Evolutionary conservation across 2,329 filamentous ascomycete genomes (phyloP).

Genomic region (Pseudocercospora vitis): DNA sequence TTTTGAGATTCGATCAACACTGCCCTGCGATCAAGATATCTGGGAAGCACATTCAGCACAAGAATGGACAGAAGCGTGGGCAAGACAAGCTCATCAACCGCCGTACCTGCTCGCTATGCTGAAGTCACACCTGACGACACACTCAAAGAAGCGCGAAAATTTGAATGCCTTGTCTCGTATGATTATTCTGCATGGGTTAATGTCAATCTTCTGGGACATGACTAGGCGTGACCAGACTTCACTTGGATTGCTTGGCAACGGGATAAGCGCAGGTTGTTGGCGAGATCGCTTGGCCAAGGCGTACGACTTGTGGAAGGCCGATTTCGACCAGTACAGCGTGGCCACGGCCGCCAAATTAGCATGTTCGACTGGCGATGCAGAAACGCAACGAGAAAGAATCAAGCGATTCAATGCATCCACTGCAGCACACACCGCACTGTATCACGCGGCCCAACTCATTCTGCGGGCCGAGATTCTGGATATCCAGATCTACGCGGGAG

Average conservation of each 20-base stretch:
- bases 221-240: slow-evolving; percentile 62
- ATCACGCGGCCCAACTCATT: slow-evolving; percentile 58
- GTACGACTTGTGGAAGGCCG: slow-evolving; percentile 59
- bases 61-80: slow-evolving; percentile 44
- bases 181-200: slow-evolving; percentile 60
- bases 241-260: slow-evolving; percentile 42
- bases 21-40: slow-evolving; percentile 56
- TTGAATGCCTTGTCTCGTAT: slow-evolving; percentile 56
- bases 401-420: slow-evolving; percentile 50
- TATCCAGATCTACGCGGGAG: slow-evolving; percentile 62
- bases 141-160: slow-evolving; percentile 36
- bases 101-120: slow-evolving; percentile 54
- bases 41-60: slow-evolving; percentile 60
- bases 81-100: neutral
- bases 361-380: neutral
- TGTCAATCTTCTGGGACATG: slow-evolving; percentile 64
- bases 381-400: neutral
- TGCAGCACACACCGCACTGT: slow-evolving; percentile 56
- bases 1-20: slow-evolving; percentile 58
- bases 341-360: slow-evolving; percentile 32
- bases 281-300: slow-evolving; percentile 53
- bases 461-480: slow-evolving; percentile 61
- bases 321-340: slow-evolving; percentile 54
- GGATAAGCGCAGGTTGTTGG: slow-evolving; percentile 41
- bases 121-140: slow-evolving; percentile 57